A percentile compares a stretch with the other conserved stretches of the same genome.
These are phyloP conservation scores for Biscogniauxia sp. DNA, from an alignment of 2,329 filamentous ascomycete species.

Conservation along the genomic window DNA sequence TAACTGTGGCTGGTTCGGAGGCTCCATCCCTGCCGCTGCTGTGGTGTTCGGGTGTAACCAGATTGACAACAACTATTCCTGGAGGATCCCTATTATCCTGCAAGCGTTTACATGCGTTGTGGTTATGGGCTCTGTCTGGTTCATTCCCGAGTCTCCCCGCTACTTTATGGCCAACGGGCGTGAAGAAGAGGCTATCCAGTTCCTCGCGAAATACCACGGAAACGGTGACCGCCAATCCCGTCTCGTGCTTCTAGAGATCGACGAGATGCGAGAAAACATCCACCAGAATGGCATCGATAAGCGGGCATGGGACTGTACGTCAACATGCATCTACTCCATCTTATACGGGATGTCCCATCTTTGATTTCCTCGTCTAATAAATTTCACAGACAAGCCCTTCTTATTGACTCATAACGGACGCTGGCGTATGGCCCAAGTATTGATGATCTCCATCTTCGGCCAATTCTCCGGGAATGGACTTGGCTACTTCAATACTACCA, in stretches of 20 bases:
- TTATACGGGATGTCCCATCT: not conserved
- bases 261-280: conserved; percentile 44
- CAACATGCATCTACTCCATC: not conserved
- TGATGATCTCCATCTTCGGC: conserved; percentile 51
- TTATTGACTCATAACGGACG: conserved; percentile 43
- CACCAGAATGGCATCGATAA: conserved; percentile 46
- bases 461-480: conserved; percentile 51
- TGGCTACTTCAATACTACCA: conserved; percentile 50
- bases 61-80: conserved; percentile 45
- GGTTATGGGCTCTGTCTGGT: conserved; percentile 37
- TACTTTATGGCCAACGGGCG: conserved; percentile 41
- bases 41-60: conserved; percentile 47
- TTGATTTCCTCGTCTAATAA: conserved; percentile 3
- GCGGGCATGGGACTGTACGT: conserved; percentile 44
- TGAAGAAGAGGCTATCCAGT: conserved; percentile 39
- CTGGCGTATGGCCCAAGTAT: conserved; percentile 46
- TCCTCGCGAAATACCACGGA: conserved; percentile 43
- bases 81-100: conserved; percentile 49
- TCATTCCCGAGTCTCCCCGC: conserved; percentile 42
- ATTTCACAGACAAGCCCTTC: conserved; percentile 41
- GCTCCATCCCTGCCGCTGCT: conserved; percentile 48
- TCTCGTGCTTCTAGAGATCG: conserved; percentile 40
- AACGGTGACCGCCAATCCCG: conserved; percentile 39
- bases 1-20: conserved; percentile 54
- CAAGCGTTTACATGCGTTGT: conserved; percentile 44